A percentile compares a stretch with the other conserved stretches of the same genome.
phyloP scores from a whole-genome alignment of 345 rosid species.

The Eucalyptus regnans region DNA sequence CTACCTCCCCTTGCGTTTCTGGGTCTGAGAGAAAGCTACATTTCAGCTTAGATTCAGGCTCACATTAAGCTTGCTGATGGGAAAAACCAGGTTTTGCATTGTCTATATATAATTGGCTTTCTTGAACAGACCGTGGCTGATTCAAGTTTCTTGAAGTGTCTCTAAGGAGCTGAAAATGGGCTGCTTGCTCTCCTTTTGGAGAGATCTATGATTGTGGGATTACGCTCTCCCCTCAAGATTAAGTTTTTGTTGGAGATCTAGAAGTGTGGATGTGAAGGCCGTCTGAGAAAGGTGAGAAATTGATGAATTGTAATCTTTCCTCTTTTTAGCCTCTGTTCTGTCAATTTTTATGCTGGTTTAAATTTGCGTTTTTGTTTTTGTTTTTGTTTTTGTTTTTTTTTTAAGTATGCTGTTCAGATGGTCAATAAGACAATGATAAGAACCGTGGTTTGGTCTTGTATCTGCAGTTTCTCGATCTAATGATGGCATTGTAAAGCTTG shows the following conservation, averaged over 20 bases:
- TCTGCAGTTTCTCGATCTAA: background rate
- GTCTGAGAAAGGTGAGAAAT: background rate
- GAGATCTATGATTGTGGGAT: background rate
- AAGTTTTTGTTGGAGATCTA: constrained; percentile 22
- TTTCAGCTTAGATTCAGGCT: constrained; percentile 52
- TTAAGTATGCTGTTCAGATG: background rate
- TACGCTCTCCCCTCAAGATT: background rate
- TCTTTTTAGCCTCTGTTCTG: background rate
- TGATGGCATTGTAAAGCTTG: background rate
- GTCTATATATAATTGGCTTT: background rate
- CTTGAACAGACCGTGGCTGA: background rate
- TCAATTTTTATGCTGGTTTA: background rate
- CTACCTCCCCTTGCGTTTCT: constrained; percentile 12
- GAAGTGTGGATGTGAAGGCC: background rate
- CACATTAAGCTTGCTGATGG: background rate
- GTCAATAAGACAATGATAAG: background rate
- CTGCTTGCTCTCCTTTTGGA: constrained; percentile 7
- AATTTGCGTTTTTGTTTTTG: background rate
- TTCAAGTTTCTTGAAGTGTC: constrained; percentile 15
- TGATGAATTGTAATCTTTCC: background rate
- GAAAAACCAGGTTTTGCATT: constrained; percentile 1
- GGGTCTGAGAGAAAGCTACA: constrained; percentile 50
- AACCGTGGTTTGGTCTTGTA: background rate
- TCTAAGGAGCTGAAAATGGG: constrained; percentile 1
- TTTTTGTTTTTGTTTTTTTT: background rate